phyloP scores from a whole-genome alignment of 2,329 filamentous ascomycete genomes.

The Albophoma yamanashiensis region DNA sequence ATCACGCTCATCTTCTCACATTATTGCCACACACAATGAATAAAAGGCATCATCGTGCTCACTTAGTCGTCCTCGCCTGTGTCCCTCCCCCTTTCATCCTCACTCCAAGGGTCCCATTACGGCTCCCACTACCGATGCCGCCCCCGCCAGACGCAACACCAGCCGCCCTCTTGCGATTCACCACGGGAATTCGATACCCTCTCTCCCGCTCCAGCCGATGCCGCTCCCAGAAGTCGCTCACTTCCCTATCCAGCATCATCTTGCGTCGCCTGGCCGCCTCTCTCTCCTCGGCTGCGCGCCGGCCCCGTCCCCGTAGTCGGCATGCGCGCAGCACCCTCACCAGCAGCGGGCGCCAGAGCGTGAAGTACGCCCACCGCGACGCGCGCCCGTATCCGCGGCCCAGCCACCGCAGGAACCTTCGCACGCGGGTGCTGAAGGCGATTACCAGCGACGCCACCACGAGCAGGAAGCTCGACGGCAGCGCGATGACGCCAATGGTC shows the following conservation, averaged over 20 bases:
- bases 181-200: constrained; percentile 27
- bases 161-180: constrained; percentile 18
- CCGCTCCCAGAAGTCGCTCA: constrained; percentile 30
- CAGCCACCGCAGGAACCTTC: constrained; percentile 17
- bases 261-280: constrained; percentile 5
- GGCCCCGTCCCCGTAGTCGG: not conserved
- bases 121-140: not conserved
- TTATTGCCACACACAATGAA: not conserved
- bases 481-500: constrained; percentile 35
- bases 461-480: constrained; percentile 36
- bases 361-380: constrained; percentile 11
- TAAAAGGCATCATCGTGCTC: not conserved
- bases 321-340: constrained; percentile 1
- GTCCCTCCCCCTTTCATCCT: not conserved
- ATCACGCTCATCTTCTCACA: not conserved
- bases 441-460: constrained; percentile 40
- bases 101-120: not conserved
- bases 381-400: constrained; percentile 4
- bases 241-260: constrained; percentile 19
- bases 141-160: not conserved
- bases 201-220: constrained; percentile 26
- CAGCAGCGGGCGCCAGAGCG: constrained; percentile 11
- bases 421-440: constrained; percentile 42
- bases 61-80: not conserved
- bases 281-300: not conserved